These are phyloP conservation scores for Aureobasidium mangrovei DNA, from an alignment of 2,329 filamentous ascomycete species.

Conservation along the genomic window DNA sequence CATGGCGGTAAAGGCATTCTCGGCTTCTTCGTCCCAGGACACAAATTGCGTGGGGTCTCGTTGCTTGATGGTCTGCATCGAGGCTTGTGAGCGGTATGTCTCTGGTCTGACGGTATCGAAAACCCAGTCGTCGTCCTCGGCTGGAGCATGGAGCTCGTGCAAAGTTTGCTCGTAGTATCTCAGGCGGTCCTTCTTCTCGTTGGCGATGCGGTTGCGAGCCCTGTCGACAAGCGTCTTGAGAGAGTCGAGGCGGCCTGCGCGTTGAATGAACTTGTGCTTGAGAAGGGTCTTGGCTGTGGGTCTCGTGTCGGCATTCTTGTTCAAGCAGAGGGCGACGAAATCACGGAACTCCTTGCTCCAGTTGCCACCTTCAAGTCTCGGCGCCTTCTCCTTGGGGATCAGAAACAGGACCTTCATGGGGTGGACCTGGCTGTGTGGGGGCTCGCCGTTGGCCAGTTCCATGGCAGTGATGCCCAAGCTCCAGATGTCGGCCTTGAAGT, in stretches of 20 bases:
- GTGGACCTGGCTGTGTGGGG: constrained; percentile 76
- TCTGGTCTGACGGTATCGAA: constrained; percentile 81
- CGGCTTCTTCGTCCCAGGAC: constrained; percentile 28
- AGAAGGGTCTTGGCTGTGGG: constrained; percentile 81
- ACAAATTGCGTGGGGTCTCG: constrained; percentile 40
- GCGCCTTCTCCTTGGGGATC: constrained; percentile 81
- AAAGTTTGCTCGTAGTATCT: constrained; percentile 93
- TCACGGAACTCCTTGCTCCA: constrained; percentile 91
- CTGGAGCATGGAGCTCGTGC: constrained; percentile 40
- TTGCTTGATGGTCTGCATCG: constrained; percentile 43
- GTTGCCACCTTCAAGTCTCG: constrained; percentile 61
- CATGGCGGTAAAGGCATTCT: constrained; percentile 30
- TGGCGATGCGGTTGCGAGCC: constrained; percentile 72
- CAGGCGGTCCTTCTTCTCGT: constrained; percentile 55
- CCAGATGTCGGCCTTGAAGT: constrained; percentile 92
- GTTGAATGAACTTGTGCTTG: constrained; percentile 78
- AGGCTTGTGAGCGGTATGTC: constrained; percentile 44
- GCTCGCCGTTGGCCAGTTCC: constrained; percentile 80
- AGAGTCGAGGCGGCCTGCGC: constrained; percentile 78
- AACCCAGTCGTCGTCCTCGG: constrained; percentile 80
- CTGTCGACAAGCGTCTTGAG: constrained; percentile 80
- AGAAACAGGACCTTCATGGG: constrained; percentile 91
- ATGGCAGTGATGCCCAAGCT: constrained; percentile 86
- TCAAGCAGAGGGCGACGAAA: constrained; percentile 80
- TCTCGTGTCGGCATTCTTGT: constrained; percentile 80